A percentile compares a stretch with the other conserved stretches of the same genome.
phyloP scores from a whole-genome alignment of 192 early-diverging fungal genomes.

The Entophlyctis luteolus region DNA sequence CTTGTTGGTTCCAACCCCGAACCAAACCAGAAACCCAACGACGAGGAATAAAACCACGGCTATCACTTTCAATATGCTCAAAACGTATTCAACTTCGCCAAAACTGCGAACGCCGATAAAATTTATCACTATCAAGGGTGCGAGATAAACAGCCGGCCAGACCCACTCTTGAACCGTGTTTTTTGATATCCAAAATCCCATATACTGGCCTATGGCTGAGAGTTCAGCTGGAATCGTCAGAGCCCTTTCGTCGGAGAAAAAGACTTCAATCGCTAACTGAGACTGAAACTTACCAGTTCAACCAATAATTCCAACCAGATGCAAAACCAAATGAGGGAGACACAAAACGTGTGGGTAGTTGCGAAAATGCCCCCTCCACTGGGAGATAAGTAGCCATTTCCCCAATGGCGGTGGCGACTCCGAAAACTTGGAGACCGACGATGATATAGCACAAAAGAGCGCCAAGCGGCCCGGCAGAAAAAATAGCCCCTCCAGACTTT shows the following conservation, averaged over 20 bases:
- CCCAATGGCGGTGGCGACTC: constrained; percentile 67
- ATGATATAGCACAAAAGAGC: constrained; percentile 61
- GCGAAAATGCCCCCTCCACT: constrained; percentile 75
- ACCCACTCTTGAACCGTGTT: constrained; percentile 32
- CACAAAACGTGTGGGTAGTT: constrained; percentile 72
- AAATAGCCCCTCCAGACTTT: constrained; percentile 66
- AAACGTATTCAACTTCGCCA: constrained; percentile 21
- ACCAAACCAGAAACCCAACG: constrained; percentile 65
- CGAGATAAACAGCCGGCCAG: constrained; percentile 51
- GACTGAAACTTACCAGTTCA: constrained; percentile 11
- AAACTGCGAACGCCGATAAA: constrained; percentile 22
- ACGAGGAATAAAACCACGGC: constrained; percentile 78
- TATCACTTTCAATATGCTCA: constrained; percentile 74
- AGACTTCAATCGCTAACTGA: not conserved
- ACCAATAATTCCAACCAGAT: constrained; percentile 34
- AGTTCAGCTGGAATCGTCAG: constrained; percentile 61
- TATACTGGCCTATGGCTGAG: constrained; percentile 69
- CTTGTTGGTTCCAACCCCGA: constrained; percentile 50
- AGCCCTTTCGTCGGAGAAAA: constrained; percentile 9
- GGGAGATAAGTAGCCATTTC: constrained; percentile 78
- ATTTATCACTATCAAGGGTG: constrained; percentile 53
- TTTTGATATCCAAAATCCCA: constrained; percentile 58
- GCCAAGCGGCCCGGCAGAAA: constrained; percentile 65
- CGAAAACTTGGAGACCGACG: constrained; percentile 22
- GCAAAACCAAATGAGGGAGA: constrained; percentile 65